phyloP scores from a whole-genome alignment of 768 basidiomycete genomes.

The Termitomyces sp. region DNA sequence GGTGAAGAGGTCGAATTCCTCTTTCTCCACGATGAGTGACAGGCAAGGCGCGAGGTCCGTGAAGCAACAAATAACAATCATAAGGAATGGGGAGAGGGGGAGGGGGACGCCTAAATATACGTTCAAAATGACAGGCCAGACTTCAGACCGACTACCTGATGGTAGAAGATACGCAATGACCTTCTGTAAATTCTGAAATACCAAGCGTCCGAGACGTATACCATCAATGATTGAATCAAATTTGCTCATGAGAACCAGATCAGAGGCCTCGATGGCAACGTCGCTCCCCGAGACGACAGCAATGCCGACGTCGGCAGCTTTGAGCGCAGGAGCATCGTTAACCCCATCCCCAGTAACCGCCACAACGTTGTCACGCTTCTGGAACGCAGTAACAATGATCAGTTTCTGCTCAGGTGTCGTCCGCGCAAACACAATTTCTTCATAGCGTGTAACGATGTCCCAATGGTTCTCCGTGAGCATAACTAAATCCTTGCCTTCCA shows the following conservation, averaged over 20 bases:
- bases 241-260: background rate
- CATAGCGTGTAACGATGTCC: constrained; percentile 31
- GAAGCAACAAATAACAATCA: background rate
- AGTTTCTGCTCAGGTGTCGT: constrained; percentile 52
- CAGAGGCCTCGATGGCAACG: background rate
- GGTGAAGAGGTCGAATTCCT: background rate
- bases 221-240: background rate
- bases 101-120: background rate
- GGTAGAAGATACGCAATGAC: background rate
- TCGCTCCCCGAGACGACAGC: background rate
- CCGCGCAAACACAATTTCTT: constrained; percentile 46
- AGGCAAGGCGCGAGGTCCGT: background rate
- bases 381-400: background rate
- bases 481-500: constrained; percentile 13
- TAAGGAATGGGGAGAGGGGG: background rate
- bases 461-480: constrained; percentile 28
- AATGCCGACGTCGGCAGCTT: background rate
- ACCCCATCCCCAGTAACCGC: background rate
- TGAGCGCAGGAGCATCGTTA: background rate
- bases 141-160: background rate
- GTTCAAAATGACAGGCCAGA: background rate
- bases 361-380: background rate
- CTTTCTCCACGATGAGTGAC: background rate
- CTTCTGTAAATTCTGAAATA: background rate
- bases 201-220: background rate